Evolutionary conservation across 768 basidiomycete species (phyloP), one percentile per base, ranked within the genome.

Genomic region (button mushroom (Agaricus bisporus)): DNA sequence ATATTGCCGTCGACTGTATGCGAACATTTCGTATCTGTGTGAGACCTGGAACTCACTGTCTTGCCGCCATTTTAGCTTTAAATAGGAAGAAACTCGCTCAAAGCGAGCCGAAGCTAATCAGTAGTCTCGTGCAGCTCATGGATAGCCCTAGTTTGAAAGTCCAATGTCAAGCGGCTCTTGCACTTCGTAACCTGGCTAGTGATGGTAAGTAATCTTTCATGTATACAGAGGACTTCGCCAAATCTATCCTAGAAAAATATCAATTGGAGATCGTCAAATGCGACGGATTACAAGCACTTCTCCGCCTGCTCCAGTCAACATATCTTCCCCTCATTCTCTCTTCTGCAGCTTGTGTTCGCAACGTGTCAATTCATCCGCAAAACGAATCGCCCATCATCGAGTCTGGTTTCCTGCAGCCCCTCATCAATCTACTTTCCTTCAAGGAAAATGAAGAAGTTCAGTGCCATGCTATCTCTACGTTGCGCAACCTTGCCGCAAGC

Each of bases 361-460:
- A 99, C 63, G 97, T 99, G 32, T 98, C 95, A 6, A 99, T 98
- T 55, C 97, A 98, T 68, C 97, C 97, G 0, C 83, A 86, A 66
- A 99, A 99, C 76, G 97, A 98, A 69, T 97, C 94, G 1, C 97
- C 95, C 15, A 99, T 99, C 68, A 99, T 99, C 67, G 97, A 99
- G 63, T 90, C 93, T 35, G 95, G 95, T 17, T 99, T 99, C 77
- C 72, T 98, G 57, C 88, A 92, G 63, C 97, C 97, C 0, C 74
- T 99, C 38, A 98, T 99, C 68, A 94, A 92, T 65, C 80, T 99
- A 29, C 76, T 99, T 18, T 91, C 95, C 1, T 98, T 98, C 75
- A 98, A 98, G 68, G 97, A 99, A 69, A 98, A 98, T 64, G 97
- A 99, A 73, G 97, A 99, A 70, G 94, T 99, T 20, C 97, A 99